These are phyloP conservation scores for Podaxis sp. DNA, from an alignment of 768 basidiomycete genomes.

Conservation along the genomic window DNA sequence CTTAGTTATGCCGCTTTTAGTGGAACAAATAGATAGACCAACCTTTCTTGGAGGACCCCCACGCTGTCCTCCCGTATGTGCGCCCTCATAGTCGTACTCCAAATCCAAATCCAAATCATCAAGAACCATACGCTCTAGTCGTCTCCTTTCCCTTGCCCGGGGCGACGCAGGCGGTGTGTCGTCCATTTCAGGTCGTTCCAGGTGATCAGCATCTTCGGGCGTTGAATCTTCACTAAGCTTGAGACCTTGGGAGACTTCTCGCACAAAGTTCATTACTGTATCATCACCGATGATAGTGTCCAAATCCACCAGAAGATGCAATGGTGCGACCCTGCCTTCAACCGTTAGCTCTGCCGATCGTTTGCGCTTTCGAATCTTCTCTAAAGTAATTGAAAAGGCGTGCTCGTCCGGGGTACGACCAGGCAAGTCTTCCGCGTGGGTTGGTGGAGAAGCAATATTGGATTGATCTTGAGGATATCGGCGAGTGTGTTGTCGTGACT, in stretches of 20 bases:
- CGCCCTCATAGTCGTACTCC: conserved; percentile 42
- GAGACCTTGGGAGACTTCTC: conserved; percentile 28
- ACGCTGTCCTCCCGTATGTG: background rate
- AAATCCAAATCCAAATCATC: conserved; percentile 62
- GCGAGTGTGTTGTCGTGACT: conserved; percentile 2
- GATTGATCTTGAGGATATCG: background rate
- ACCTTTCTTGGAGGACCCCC: background rate
- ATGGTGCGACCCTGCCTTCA: conserved; percentile 50
- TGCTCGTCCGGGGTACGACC: background rate
- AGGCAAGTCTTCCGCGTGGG: background rate
- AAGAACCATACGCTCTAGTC: conserved; percentile 51
- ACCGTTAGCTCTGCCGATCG: conserved; percentile 19
- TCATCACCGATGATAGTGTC: conserved; percentile 38
- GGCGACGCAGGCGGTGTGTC: conserved; percentile 41
- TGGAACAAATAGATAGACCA: background rate
- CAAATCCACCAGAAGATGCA: conserved; percentile 81
- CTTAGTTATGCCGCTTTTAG: background rate
- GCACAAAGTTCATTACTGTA: conserved; percentile 47
- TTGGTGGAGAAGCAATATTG: background rate
- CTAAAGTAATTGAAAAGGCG: background rate
- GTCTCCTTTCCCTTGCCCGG: conserved; percentile 33
- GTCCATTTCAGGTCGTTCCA: conserved; percentile 10
- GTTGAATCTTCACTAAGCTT: background rate
- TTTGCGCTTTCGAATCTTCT: background rate
- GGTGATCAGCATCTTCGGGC: background rate